phyloP scores from a whole-genome alignment of 78 protist genomes.

The Dictyostelium discoideum region DNA sequence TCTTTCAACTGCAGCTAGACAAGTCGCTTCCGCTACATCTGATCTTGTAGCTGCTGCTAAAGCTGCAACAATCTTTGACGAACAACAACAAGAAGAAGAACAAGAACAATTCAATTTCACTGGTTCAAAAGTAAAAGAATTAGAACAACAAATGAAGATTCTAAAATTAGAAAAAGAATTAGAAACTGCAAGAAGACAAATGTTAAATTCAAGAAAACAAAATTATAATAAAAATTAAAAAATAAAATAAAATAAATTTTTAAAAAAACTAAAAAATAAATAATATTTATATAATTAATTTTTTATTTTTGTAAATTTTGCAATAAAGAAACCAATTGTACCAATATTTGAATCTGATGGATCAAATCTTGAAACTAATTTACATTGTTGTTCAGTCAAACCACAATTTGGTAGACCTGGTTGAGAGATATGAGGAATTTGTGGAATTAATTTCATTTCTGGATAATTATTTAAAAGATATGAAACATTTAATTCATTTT shows the following conservation, averaged over 20 bases:
- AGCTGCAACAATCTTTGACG: slow-evolving; percentile 63
- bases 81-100: slow-evolving; percentile 73
- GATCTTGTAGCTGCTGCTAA: slow-evolving; percentile 81
- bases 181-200: slow-evolving; percentile 59
- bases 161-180: slow-evolving; percentile 82
- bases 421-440: slow-evolving; percentile 7
- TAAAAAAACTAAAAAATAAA: not conserved
- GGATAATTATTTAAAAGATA: slow-evolving; percentile 89
- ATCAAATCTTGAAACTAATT: slow-evolving; percentile 48
- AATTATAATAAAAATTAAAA: slow-evolving; percentile 34
- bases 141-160: slow-evolving; percentile 86
- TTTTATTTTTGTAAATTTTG: slow-evolving; percentile 43
- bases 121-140: slow-evolving; percentile 74
- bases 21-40: slow-evolving; percentile 68
- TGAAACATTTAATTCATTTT: slow-evolving; percentile 98
- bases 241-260: too few species aligned
- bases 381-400: not conserved
- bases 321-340: slow-evolving; percentile 69
- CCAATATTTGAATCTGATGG: slow-evolving; percentile 22
- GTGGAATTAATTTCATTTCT: slow-evolving; percentile 5
- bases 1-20: slow-evolving; percentile 60
- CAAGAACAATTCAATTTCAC: slow-evolving; percentile 46
- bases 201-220: slow-evolving; percentile 79
- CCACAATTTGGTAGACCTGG: slow-evolving; percentile 21
- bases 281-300: not conserved